A percentile compares a stretch with the other conserved stretches of the same genome.
These are phyloP conservation scores for Leccinum olivaceopallidum DNA, from an alignment of 768 basidiomycete species.

Conservation along the genomic window DNA sequence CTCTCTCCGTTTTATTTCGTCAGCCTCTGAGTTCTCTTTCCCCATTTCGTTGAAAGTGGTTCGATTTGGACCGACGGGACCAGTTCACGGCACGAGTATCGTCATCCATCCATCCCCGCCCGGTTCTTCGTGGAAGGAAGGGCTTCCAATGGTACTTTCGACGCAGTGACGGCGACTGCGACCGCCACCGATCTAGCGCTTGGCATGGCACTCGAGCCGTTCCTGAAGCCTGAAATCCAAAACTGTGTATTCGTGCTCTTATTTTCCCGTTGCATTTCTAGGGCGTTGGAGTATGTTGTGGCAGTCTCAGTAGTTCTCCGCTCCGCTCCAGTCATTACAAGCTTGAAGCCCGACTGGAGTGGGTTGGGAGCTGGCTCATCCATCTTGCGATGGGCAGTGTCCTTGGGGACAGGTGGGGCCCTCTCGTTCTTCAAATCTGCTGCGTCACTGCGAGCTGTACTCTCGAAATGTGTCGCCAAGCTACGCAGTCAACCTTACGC, in stretches of 20 bases:
- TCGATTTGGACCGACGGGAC: conserved; percentile 7
- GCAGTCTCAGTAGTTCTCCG: neutral
- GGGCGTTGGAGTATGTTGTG: neutral
- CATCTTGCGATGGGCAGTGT: neutral
- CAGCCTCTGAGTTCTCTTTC: neutral
- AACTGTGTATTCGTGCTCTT: neutral
- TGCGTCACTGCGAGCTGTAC: neutral
- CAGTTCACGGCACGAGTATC: conserved; percentile 7
- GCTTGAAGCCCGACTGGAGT: neutral
- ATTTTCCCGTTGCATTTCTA: neutral
- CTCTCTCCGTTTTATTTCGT: neutral
- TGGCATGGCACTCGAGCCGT: neutral
- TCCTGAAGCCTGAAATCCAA: neutral
- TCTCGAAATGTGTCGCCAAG: neutral
- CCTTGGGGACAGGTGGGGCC: conserved; percentile 1
- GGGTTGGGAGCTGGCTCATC: neutral
- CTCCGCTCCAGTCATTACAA: conserved; percentile 1
- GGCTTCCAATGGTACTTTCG: conserved; percentile 26
- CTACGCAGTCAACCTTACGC: neutral
- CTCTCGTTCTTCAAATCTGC: neutral
- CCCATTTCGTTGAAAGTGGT: conserved; percentile 6
- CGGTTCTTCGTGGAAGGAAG: conserved; percentile 12
- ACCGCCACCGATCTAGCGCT: neutral
- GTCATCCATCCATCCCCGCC: conserved; percentile 10
- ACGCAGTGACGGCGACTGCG: conserved; percentile 8